Base-by-base conservation (phyloP, 352 stramenopile species). In the Pythium coloratum region DNA sequence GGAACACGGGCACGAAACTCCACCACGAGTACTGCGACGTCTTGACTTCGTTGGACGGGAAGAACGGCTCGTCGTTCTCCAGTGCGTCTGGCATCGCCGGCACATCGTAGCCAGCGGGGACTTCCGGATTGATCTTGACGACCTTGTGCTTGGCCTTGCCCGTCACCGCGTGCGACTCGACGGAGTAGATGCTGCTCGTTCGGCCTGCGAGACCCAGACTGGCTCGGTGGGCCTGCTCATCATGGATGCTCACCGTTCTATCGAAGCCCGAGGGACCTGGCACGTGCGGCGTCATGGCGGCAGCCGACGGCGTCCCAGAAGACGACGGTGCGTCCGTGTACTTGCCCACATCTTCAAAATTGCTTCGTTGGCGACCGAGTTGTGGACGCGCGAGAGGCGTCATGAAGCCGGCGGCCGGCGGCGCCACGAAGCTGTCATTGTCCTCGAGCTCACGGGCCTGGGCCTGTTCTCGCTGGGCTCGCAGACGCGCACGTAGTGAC, bases 21-120 rank as follows among this genome's bases (percentile, higher is more conserved):
- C 87, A 96, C 86, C 84, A 94, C 64, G 88, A 94, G 69, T 95
- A 96, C 75, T 96, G 78, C 16, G 84, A 92, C 46, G 89, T 96
- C 64, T 81, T 87, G 59, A 96, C 81, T 64, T 92, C 86, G 71
- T 95, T 95, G 2, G 80, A 86, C 9, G 80, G 71, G 40, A 91
- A 94, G 32, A 77, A 67, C 20, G 76, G 67, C 42, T 86, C 77
- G 12, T 38, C 61, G 16, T 50, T 65, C 13, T 64, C 60, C 2
- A 30, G 16, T 4, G 82, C 70, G 1, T 71, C 69, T 0, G n/a
- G 26, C 2, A 44, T 46, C 1, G 33, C 16, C 9, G 12, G 20
- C 26, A 55, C 12, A 6, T 49, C 32, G 18, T 16, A 34, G 14
- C 53, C 6, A 20, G 12, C 32, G 20, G 30, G 40, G 1, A 65